Evolutionary conservation across 2,329 filamentous ascomycete species (phyloP).

Genomic region (Coniochaeta hoffmannii): DNA sequence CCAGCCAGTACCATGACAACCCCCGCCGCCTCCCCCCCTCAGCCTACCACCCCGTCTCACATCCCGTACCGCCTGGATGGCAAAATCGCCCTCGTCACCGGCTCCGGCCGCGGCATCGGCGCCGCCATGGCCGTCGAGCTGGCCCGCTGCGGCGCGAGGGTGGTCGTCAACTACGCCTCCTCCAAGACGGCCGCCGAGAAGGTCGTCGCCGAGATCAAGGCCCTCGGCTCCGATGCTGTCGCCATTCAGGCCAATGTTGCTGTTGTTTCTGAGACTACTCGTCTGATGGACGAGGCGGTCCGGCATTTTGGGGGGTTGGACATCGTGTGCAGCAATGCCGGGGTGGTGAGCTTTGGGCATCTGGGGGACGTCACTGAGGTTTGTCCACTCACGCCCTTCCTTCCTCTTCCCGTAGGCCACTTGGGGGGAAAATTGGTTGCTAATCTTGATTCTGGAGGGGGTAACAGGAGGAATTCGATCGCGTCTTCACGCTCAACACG

Average conservation of each 20-base stretch:
- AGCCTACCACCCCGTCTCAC: not conserved
- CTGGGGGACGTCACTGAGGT: slow-evolving; percentile 52
- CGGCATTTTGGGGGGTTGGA: slow-evolving; percentile 59
- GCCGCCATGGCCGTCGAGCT: slow-evolving; percentile 60
- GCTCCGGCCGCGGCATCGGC: slow-evolving; percentile 50
- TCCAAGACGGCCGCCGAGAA: slow-evolving; percentile 56
- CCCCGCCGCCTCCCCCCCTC: not conserved
- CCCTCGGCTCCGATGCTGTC: slow-evolving; percentile 51
- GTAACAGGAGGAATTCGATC: slow-evolving; percentile 65
- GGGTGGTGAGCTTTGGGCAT: slow-evolving; percentile 61
- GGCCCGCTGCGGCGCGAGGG: slow-evolving; percentile 56
- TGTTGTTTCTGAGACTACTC: slow-evolving; percentile 53
- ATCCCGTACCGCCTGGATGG: slow-evolving; percentile 17
- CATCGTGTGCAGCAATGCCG: slow-evolving; percentile 65
- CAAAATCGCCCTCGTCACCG: slow-evolving; percentile 28
- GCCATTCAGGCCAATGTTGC: slow-evolving; percentile 51
- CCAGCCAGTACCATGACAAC: not conserved
- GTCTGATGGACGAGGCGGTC: slow-evolving; percentile 56
- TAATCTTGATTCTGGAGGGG: no score
- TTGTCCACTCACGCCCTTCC: not conserved
- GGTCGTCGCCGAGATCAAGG: slow-evolving; percentile 59
- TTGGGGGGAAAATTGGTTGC: no score
- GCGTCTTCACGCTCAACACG: slow-evolving; percentile 62
- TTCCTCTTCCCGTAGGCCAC: not conserved
- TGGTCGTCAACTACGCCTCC: slow-evolving; percentile 62